Percentiles rank a stretch among this genome's conserved stretches.
Evolutionary conservation across 2,329 filamentous ascomycete species (phyloP).

Genomic region (Cordyceps farinosa): DNA sequence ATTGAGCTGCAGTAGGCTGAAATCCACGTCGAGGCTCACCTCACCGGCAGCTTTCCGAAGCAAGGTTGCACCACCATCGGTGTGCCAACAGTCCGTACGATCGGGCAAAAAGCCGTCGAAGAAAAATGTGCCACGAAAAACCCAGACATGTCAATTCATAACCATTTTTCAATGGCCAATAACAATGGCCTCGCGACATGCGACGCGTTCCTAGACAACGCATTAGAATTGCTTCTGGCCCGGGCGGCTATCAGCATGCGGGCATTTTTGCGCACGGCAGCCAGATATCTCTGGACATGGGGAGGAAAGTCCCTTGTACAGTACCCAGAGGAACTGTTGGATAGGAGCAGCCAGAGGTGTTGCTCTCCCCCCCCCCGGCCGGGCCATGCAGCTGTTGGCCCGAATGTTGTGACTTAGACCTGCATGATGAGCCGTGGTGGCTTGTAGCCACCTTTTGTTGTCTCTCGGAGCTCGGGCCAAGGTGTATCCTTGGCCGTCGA

Average conservation of each 20-base stretch:
- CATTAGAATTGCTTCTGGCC: neutral
- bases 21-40: neutral
- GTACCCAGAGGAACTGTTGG: neutral
- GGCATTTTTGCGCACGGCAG: too few relatives aligned
- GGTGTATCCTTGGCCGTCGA: neutral
- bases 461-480: neutral
- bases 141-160: neutral
- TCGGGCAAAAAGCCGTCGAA: neutral
- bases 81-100: neutral
- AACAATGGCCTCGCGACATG: neutral
- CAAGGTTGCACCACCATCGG: neutral
- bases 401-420: neutral
- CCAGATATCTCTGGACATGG: neutral
- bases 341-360: neutral
- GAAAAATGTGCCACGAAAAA: neutral
- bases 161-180: neutral
- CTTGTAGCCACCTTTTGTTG: neutral
- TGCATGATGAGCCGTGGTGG: neutral
- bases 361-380: neutral
- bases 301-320: neutral
- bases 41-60: neutral
- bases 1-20: neutral
- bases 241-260: too few relatives aligned
- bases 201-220: neutral
- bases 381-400: neutral